Percentiles rank a stretch among this genome's conserved stretches.
These are phyloP conservation scores for Bruguiera gymnorhiza DNA, from an alignment of 345 rosid genomes.

Conservation along the genomic window DNA sequence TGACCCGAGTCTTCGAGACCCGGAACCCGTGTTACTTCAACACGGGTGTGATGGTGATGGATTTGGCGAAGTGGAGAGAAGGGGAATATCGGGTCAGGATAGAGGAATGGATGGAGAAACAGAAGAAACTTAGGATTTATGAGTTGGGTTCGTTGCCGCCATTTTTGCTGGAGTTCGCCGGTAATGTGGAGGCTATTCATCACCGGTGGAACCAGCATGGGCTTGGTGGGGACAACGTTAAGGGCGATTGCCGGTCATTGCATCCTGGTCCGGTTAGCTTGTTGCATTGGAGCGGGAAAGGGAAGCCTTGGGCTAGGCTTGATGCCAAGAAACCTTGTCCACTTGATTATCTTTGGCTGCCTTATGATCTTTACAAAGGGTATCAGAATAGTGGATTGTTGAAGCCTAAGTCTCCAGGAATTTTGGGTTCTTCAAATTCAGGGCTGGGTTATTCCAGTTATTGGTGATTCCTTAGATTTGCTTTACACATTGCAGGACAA, in stretches of 20 bases:
- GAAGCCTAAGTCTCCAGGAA: neutral
- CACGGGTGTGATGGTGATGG: conserved; percentile 17
- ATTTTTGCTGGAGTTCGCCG: conserved; percentile 14
- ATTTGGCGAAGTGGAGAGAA: conserved; percentile 17
- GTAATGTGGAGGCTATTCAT: conserved; percentile 10
- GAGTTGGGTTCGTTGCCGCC: conserved; percentile 20
- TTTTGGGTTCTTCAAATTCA: neutral
- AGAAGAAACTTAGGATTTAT: conserved; percentile 11
- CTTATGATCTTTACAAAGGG: conserved; percentile 15
- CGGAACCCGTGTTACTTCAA: conserved; percentile 17
- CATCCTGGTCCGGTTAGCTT: conserved; percentile 18
- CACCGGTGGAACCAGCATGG: conserved; percentile 23
- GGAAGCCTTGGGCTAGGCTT: conserved; percentile 21
- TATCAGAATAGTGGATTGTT: neutral
- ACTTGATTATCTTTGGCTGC: conserved; percentile 11
- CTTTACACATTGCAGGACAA: neutral
- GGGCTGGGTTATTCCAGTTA: neutral
- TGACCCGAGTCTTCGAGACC: neutral
- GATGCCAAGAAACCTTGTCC: conserved; percentile 15
- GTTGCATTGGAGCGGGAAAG: conserved; percentile 19
- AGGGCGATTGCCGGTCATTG: conserved; percentile 7
- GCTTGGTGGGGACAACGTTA: conserved; percentile 15
- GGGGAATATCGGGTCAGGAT: neutral
- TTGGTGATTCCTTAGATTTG: neutral
- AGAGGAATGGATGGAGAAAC: conserved; percentile 18